Base-by-base conservation (phyloP, 1,139 yeast species). In the Blastobotrys buckinghamii region DNA sequence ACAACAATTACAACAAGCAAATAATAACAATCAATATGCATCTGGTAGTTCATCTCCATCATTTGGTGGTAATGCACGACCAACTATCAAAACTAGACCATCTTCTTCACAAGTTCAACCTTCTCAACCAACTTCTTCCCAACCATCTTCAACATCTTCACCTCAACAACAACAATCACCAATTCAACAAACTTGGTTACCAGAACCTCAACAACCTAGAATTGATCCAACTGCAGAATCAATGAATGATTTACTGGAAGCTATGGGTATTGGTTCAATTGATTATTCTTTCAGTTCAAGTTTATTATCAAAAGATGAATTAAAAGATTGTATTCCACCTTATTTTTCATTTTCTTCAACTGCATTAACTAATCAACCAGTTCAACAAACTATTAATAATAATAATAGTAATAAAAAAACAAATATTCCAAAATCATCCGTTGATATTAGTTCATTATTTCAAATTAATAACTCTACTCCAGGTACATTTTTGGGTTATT, bases 291-390 rank as follows among this genome's bases (percentile, higher is more conserved):
- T 76, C 50, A 69, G 69, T 42, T 53, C 71, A 1, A 63, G 62
- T 39, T 52, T 68, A 27, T 53, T 73, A 20, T 64, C 65, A 35
- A 68, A 68, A 8, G 67, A 62, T 16, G 68, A 65, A 2, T 60
- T 67, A 51, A 55, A 57, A 16, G 55, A 61, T 35, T 54, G 24
- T 24, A 65, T 67, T 50, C 78, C 78, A 10, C 66, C 76, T 8
- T 61, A 74, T 50, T 76, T 76, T 58, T 64, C 78, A 1, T 72
- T 70, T 63, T 64, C 64, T 13, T 61, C 10, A 16, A 13, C 24
- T 22, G 24, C 24, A 22, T 22, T 22, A 22, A 22, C 27, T 6
- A 2, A 39, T 4, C 42, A 30, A 26, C 42, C 13, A 39, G 12
- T 7, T 29, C 42, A 17, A 10, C 36, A n/a, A 26, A 7, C 9